A percentile compares a stretch with the other conserved stretches of the same genome.
Evolutionary conservation across 2,329 filamentous ascomycete genomes (phyloP).

Genomic region (Hypoxylon sp.): DNA sequence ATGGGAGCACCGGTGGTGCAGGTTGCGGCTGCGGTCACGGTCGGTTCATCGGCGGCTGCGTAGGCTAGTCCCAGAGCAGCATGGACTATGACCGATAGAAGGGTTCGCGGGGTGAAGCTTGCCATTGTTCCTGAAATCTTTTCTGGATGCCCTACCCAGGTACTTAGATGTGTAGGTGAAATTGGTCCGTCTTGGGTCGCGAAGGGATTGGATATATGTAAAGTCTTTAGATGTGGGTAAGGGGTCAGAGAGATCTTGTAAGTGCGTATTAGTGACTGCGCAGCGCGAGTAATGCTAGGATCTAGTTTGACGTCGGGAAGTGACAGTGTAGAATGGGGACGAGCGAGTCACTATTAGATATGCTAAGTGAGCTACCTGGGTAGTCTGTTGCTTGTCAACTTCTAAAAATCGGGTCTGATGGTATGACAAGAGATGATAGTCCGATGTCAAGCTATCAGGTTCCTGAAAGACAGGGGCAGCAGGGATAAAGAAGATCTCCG

Average conservation of each 20-base stretch:
- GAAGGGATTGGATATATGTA: background rate
- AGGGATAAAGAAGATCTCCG: constrained; percentile 21
- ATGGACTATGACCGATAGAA: constrained; percentile 14
- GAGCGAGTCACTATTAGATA: constrained; percentile 27
- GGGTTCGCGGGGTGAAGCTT: constrained; percentile 18
- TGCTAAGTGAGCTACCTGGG: constrained; percentile 19
- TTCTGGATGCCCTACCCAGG: background rate
- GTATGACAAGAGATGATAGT: constrained; percentile 31
- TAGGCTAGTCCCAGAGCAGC: constrained; percentile 35
- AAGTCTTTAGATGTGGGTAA: background rate
- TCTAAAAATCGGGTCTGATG: constrained; percentile 37
- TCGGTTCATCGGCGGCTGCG: constrained; percentile 25
- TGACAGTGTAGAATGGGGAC: background rate
- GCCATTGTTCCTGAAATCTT: constrained; percentile 19
- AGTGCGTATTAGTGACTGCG: constrained; percentile 12
- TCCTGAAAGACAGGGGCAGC: constrained; percentile 16
- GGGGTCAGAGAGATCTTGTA: background rate
- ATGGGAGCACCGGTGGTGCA: constrained; percentile 48
- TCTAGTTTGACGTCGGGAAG: constrained; percentile 5
- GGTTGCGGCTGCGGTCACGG: constrained; percentile 23
- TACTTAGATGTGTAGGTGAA: background rate
- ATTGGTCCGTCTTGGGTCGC: background rate
- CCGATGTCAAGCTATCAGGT: constrained; percentile 33
- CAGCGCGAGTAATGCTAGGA: constrained; percentile 8
- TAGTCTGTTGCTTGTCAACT: constrained; percentile 15